Evolutionary conservation across 2,329 filamentous ascomycete species (phyloP).

Genomic region (Fusarium fracticaudum): DNA sequence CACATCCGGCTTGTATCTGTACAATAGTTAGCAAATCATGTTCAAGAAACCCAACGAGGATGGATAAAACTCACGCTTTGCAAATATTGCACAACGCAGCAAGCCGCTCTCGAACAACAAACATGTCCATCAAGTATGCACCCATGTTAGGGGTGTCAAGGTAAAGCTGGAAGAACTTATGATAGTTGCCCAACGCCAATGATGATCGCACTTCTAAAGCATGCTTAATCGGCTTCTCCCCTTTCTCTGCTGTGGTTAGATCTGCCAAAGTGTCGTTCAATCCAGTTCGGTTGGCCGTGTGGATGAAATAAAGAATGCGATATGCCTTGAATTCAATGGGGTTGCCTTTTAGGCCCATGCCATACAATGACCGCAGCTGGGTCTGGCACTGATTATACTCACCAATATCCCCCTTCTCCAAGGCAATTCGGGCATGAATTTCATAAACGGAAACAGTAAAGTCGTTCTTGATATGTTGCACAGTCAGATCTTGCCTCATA

Average conservation of each 20-base stretch:
- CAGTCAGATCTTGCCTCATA: constrained; percentile 95
- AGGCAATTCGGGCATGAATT: constrained; percentile 94
- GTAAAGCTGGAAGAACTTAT: constrained; percentile 97
- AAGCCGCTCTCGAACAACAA: constrained; percentile 91
- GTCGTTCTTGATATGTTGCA: constrained; percentile 95
- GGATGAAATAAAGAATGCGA: constrained; percentile 99
- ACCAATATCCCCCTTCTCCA: constrained; percentile 99
- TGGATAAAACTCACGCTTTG: constrained; percentile 79
- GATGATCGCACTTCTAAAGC: constrained; percentile 91
- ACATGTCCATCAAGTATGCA: constrained; percentile 99
- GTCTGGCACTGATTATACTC: constrained; percentile 99
- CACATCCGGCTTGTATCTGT: constrained; percentile 91
- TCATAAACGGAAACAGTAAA: constrained; percentile 98
- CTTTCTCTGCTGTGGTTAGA: constrained; percentile 97
- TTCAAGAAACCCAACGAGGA: neutral
- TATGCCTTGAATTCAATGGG: constrained; percentile 98
- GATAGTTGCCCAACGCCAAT: constrained; percentile 92
- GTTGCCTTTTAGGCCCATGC: constrained; percentile 86
- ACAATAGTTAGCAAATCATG: constrained; percentile 55
- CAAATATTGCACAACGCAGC: constrained; percentile 91
- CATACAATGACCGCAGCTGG: constrained; percentile 91
- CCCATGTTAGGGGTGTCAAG: constrained; percentile 96
- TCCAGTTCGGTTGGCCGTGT: constrained; percentile 97
- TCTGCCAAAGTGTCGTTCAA: constrained; percentile 98
- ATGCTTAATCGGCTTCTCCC: constrained; percentile 85